Percentiles rank a stretch among this genome's conserved stretches.
Conservation (phyloP, 306 rosid genomes). For the Glycine latifolia region DNA sequence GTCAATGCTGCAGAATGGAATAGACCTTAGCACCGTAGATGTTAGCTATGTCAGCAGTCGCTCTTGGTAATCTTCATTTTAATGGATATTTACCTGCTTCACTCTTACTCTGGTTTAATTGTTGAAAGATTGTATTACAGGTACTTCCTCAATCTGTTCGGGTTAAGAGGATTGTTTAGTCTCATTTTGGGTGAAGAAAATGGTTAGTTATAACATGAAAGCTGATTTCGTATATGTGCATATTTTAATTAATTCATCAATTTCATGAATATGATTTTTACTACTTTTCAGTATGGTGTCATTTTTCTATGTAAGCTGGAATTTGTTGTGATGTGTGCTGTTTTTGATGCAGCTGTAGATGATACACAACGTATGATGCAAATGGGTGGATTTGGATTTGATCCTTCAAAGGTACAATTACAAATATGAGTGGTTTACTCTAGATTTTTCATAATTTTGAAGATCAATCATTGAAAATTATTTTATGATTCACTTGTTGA, state of each 20-base stretch:
- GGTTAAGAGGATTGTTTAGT: conserved; percentile 96
- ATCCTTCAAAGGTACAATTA: conserved; percentile 84
- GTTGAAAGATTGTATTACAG: conserved; percentile 56
- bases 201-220: conserved; percentile 65
- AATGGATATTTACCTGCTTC: conserved; percentile 26
- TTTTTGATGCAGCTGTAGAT: conserved; percentile 81
- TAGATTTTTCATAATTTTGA: conserved; percentile 32
- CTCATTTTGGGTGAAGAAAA: conserved; percentile 99
- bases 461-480: conserved; percentile 19
- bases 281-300: neutral
- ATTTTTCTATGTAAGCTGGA: neutral
- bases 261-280: conserved; percentile 24
- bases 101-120: conserved; percentile 36
- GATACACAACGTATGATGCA: conserved; percentile 99
- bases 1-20: conserved; percentile 97
- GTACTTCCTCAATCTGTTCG: conserved; percentile 97
- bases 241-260: neutral
- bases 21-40: conserved; percentile 98
- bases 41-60: conserved; percentile 99
- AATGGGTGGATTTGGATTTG: conserved; percentile 97
- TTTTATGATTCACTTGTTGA: neutral
- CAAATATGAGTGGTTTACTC: conserved; percentile 21
- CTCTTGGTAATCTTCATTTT: conserved; percentile 74
- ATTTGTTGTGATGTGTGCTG: conserved; percentile 35
- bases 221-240: neutral